Evolutionary conservation across 768 basidiomycete genomes (phyloP).

Genomic region (Clitopilus passeckerianus): DNA sequence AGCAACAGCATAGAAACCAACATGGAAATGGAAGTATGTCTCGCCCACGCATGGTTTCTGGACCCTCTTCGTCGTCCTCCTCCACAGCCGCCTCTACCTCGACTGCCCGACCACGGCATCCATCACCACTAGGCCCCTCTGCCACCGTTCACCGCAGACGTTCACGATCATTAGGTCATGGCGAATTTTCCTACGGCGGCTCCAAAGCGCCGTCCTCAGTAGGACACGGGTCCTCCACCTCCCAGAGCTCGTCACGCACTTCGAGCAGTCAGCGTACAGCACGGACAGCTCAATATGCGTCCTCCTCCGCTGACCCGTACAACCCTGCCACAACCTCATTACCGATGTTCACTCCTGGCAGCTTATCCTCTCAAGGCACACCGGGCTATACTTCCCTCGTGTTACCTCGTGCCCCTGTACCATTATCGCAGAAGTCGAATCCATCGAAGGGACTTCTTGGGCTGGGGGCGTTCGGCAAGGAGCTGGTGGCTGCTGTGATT

Average conservation of each 20-base stretch:
- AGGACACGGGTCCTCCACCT: conserved; percentile 2
- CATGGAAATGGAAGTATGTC: not conserved
- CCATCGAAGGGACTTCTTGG: conserved; percentile 10
- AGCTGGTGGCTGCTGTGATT: conserved; percentile 13
- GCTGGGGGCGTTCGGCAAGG: not conserved
- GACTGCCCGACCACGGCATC: not conserved
- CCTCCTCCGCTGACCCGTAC: conserved; percentile 18
- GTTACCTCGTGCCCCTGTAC: conserved; percentile 45
- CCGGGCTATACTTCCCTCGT: conserved; percentile 52
- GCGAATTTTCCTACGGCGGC: not conserved
- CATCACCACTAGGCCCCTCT: conserved; percentile 2
- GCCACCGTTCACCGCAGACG: not conserved
- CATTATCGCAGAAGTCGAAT: conserved; percentile 18
- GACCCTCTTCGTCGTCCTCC: conserved; percentile 2
- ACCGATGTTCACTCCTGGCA: conserved; percentile 23
- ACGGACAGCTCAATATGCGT: conserved; percentile 12
- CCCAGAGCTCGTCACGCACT: conserved; percentile 5
- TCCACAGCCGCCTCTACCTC: conserved; percentile 2
- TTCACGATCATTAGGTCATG: not conserved
- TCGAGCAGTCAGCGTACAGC: not conserved
- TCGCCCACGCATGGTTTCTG: not conserved
- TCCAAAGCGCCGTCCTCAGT: not conserved
- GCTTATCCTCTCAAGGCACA: conserved; percentile 49
- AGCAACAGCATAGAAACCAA: conserved; percentile 1
- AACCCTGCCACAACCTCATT: conserved; percentile 13